Base-by-base conservation (phyloP, 2,329 filamentous ascomycete genomes). In the Clarireedia monteithiana region DNA sequence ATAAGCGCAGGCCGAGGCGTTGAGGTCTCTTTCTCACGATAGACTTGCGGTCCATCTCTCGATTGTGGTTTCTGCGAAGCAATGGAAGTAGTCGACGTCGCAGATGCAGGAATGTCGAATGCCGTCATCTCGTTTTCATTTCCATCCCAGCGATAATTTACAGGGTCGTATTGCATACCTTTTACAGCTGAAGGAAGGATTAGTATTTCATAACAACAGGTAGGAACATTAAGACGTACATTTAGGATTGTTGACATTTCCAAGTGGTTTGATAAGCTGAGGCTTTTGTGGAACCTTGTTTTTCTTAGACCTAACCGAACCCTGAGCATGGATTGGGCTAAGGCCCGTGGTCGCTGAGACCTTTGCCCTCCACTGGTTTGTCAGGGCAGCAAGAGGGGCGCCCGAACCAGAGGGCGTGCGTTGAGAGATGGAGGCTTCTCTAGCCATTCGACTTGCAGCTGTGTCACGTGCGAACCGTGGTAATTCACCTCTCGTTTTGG, bases 161-260 rank as follows among this genome's bases (percentile, higher is more conserved):
- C 77, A 6, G 94, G 89, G 67, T 99, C 97, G 70, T 96, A 99
- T 54, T 84, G 86, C 94, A 99, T 99, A 61, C 92, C 94, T 71
- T 96, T 94, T 59, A 96, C 81, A 67, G 85, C 89, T 92, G 60
- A 12, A 49, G 40, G 23, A n/a, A 30, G 17, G 10, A 34, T 56
- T 44, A 56, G 54, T 6, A 20, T 5, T 1, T 4, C 15, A 6
- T 39, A 12, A 26, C 26, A 27, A 15, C 9, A 12, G 4, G 42
- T 48, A 14, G 27, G 14, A 45, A 36, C 14, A 45, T 30, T 26
- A 34, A 45, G 61, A 76, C 83, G 77, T 78, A 95, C 90, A 85
- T 76, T 92, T 95, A 36, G 86, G 78, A 63, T 89, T 86, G 64
- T 87, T 89, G 59, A 84, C 80, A 63, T 82, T 84, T 23, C 83